Base-by-base conservation (phyloP, 768 basidiomycete species). In the Leucocoprinus sp. region DNA sequence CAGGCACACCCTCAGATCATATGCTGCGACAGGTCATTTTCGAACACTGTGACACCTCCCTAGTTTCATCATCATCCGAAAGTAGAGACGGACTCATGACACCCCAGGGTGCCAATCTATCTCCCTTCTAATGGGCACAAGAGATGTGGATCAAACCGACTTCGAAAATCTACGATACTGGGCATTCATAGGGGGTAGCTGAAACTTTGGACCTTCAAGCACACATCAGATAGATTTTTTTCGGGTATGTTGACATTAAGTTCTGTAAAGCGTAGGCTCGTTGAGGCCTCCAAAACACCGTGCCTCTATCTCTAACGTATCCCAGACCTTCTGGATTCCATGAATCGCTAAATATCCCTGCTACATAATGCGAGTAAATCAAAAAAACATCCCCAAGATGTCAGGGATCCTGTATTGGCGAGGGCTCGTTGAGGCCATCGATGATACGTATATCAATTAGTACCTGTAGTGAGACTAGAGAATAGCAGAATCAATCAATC, bases 391-490 rank as follows among this genome's bases (percentile, higher is more conserved):
- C 65, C 64, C 69, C 67, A 58, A 47, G 73, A 79, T 74, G 75
- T 80, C 80, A 74, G 78, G 80, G 74, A 75, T 77, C 78, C 74
- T 66, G 68, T 69, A 58, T 62, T 69, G 70, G 72, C 73, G 71
- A 78, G 74, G 79, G 80, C 80, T 69, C 81, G 82, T 84, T 84
- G 82, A 84, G 82, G 82, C 82, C 81, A 65, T 75, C 71, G 66
- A 63, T 61, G 57, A 49, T 57, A 63, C 60, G 58, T 59, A 61
- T 46, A 48, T 50, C 57, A 58, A 48, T 61, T 68, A 74, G 64
- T 74, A 74, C 52, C 72, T 70, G 62, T 69, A 71, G 55, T 69
- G 67, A 19, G 56, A 54, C 66, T 68, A 33, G 19, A 28, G 34
- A 45, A 28, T 15, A 5, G 47, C 22, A 12, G 22, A 34, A n/a